Evolutionary conservation across 1,284 basidiomycete species (phyloP).

Genomic region (Pulveroboletus sp.): DNA sequence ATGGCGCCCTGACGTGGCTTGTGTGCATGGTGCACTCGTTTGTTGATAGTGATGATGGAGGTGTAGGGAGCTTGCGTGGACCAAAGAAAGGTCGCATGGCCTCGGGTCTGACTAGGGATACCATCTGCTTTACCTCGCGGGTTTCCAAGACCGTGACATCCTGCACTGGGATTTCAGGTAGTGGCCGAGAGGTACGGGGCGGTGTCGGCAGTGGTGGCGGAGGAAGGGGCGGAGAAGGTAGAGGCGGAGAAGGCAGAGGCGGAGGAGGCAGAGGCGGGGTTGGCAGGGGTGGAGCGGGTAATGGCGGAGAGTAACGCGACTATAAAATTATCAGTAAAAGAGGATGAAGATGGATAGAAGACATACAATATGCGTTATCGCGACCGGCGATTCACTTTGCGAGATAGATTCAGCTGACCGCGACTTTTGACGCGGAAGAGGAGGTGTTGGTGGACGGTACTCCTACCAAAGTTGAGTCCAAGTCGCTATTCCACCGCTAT

Average conservation of each 20-base stretch:
- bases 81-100: conserved; percentile 22
- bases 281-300: conserved; percentile 25
- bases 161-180: conserved; percentile 35
- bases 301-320: conserved; percentile 36
- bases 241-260: conserved; percentile 18
- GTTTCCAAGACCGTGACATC: conserved; percentile 17
- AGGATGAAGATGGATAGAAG: background rate
- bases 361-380: conserved; percentile 30
- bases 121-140: conserved; percentile 24
- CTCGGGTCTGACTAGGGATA: conserved; percentile 25
- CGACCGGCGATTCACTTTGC: conserved; percentile 35
- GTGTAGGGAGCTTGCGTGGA: conserved; percentile 38
- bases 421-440: conserved; percentile 44
- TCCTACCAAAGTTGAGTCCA: conserved; percentile 35
- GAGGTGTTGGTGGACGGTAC: conserved; percentile 59
- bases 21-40: conserved; percentile 24
- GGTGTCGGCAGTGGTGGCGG: conserved; percentile 33
- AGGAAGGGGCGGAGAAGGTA: conserved; percentile 32
- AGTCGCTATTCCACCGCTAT: background rate
- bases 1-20: conserved; percentile 23
- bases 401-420: conserved; percentile 30
- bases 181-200: conserved; percentile 32
- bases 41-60: conserved; percentile 31
- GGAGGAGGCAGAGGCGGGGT: conserved; percentile 33
- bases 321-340: conserved; percentile 12